phyloP scores from a whole-genome alignment of 2,329 filamentous ascomycete species.

The Hypoxylon sp. region DNA sequence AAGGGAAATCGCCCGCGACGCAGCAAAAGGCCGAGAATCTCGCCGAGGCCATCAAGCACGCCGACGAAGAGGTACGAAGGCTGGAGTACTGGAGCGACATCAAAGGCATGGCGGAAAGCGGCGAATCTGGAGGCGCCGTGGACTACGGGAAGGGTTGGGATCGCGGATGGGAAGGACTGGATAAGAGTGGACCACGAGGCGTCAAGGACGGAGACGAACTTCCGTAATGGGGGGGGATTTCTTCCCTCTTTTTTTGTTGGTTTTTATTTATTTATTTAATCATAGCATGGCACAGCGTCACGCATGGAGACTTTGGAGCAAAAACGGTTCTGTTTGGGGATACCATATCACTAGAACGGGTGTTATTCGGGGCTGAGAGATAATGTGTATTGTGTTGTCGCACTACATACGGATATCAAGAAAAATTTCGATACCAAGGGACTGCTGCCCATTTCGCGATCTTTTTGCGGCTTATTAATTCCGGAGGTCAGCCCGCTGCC shows the following conservation, averaged over 20 bases:
- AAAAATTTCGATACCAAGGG: constrained; percentile 9
- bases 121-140: constrained; percentile 63
- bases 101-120: constrained; percentile 74
- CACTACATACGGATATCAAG: constrained; percentile 29
- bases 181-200: constrained; percentile 63
- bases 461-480: constrained; percentile 13
- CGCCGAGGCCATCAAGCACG: constrained; percentile 79
- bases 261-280: constrained; percentile 9
- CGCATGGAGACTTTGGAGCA: constrained; percentile 25
- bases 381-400: constrained; percentile 13
- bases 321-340: constrained; percentile 26
- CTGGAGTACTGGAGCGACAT: constrained; percentile 92
- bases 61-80: constrained; percentile 83
- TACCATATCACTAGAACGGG: constrained; percentile 30
- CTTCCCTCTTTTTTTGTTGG: not conserved
- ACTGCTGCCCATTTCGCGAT: constrained; percentile 2
- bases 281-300: constrained; percentile 16
- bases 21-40: constrained; percentile 74
- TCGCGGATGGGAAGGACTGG: constrained; percentile 65
- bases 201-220: constrained; percentile 40
- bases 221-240: constrained; percentile 28
- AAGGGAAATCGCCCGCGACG: constrained; percentile 49
- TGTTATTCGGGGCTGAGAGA: constrained; percentile 1
- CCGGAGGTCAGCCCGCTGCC: not conserved
- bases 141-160: constrained; percentile 61